Evolutionary conservation across 768 basidiomycete genomes (phyloP).

Genomic region (Mycena sanguinolenta): DNA sequence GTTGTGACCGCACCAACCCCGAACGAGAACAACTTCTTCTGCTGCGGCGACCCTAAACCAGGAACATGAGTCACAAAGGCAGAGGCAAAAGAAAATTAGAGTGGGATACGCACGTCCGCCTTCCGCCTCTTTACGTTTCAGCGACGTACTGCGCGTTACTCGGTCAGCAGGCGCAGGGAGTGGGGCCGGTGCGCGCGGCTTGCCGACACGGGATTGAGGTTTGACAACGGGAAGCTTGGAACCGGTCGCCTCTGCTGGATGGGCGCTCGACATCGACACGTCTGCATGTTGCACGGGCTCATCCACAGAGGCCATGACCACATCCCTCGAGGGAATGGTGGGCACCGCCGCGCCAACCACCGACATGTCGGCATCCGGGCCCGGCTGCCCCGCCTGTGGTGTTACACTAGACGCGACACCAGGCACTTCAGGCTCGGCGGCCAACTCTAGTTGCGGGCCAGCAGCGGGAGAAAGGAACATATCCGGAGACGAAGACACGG

Average conservation of each 20-base stretch:
- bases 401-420: background rate
- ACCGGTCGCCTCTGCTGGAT: background rate
- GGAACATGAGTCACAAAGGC: slow-evolving; percentile 3
- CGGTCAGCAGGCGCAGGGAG: slow-evolving; percentile 30
- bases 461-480: slow-evolving; percentile 27
- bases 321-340: slow-evolving; percentile 2
- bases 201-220: slow-evolving; percentile 30
- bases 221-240: slow-evolving; percentile 17
- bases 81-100: slow-evolving; percentile 1
- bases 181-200: slow-evolving; percentile 28
- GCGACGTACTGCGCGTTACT: slow-evolving; percentile 36
- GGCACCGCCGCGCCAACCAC: background rate
- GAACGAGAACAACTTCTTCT: slow-evolving; percentile 29
- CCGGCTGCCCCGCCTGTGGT: background rate
- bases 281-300: slow-evolving; percentile 12
- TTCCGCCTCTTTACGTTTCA: slow-evolving; percentile 37
- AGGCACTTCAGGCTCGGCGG: background rate
- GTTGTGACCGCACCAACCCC: slow-evolving; percentile 20
- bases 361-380: slow-evolving; percentile 11
- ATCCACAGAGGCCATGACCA: slow-evolving; percentile 18
- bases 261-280: slow-evolving; percentile 25
- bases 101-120: slow-evolving; percentile 17
- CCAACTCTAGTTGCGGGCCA: slow-evolving; percentile 10
- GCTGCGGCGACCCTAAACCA: slow-evolving; percentile 19
- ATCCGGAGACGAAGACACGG: slow-evolving; percentile 29